phyloP scores from a whole-genome alignment of 2,329 filamentous ascomycete species.

The Periconia digitata region DNA sequence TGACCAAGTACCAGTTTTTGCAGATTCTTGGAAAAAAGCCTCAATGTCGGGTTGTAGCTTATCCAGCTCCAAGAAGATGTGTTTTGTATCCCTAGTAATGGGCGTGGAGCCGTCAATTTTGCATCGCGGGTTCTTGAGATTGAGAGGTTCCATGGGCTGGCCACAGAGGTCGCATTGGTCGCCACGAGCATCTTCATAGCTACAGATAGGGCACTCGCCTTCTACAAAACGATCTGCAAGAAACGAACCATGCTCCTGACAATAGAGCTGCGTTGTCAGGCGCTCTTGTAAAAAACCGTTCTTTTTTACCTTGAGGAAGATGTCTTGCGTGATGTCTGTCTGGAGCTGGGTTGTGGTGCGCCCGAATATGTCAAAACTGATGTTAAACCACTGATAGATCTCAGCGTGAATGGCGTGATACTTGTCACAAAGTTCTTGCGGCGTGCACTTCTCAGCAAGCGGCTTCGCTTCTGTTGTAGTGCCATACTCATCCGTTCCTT shows the following conservation, averaged over 20 bases:
- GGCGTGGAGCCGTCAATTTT: slow-evolving; percentile 81
- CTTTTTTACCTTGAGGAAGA: slow-evolving; percentile 78
- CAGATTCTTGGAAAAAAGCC: slow-evolving; percentile 70
- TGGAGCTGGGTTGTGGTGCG: slow-evolving; percentile 82
- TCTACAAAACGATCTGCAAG: slow-evolving; percentile 64
- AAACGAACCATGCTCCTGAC: slow-evolving; percentile 57
- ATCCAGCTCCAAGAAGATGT: slow-evolving; percentile 79
- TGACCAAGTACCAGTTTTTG: slow-evolving; percentile 67
- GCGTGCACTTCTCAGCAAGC: slow-evolving; percentile 75
- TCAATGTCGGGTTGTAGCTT: slow-evolving; percentile 69
- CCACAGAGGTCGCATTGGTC: slow-evolving; percentile 48
- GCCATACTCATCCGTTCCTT: slow-evolving; percentile 35
- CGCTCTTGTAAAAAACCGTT: slow-evolving; percentile 83
- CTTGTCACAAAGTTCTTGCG: slow-evolving; percentile 79
- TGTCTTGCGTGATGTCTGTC: slow-evolving; percentile 83
- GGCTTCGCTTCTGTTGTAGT: slow-evolving; percentile 93
- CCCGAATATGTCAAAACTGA: slow-evolving; percentile 87
- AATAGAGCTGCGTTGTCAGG: slow-evolving; percentile 83
- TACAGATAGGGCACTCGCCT: slow-evolving; percentile 69
- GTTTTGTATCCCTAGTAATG: slow-evolving; percentile 75
- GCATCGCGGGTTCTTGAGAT: slow-evolving; percentile 62
- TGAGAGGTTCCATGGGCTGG: slow-evolving; percentile 43
- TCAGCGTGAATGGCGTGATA: slow-evolving; percentile 84
- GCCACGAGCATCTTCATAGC: slow-evolving; percentile 48
- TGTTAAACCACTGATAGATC: slow-evolving; percentile 89